Evolutionary conservation across 2,329 filamentous ascomycete species (phyloP), one percentile per base, ranked within the genome.

Genomic region (Colletotrichum aenigma): DNA sequence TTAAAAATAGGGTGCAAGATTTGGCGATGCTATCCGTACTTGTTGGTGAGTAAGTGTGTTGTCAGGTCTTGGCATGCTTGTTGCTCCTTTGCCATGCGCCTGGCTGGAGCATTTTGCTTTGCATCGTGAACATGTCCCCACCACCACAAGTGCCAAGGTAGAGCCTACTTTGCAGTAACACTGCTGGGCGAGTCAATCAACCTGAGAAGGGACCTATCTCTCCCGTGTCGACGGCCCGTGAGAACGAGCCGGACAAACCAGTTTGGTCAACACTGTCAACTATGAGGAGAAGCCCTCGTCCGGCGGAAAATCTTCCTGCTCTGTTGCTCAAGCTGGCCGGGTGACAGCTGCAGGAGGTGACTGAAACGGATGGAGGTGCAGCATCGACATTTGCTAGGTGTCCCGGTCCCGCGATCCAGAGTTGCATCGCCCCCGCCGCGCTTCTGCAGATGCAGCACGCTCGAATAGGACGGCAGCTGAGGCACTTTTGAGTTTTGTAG

Each of bases 321-420:
- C n/a, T 32, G 52, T 26, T 32, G 52, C 28, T 68, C 24, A 24
- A 43, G 34, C 21, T 32, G 18, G 36, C 15, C 34, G 60, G 30
- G 28, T 67, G 62, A 67, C 38, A 72, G 38, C 62, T 75, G 72
- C 72, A 66, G n/a, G 28, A 60, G 34, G 48, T 71, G 48, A 66
- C 71, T 62, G 30, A 66, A 66, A 60, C 24, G 72, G 68, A 71
- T 30, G n/a, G 16, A 52, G 36, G 61, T 61, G 52, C 67, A 71
- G 67, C 61, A 71, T 74, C 67, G 52, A 71, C 66, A 28, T 21
- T 55, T 43, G 56, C 60, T 32, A 32, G 55, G 32, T 34, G 48
- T 43, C 43, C 60, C 56, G 38, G 69, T 43, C 30, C 69, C 36
- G 26, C 69, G 69, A 75, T 67, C 62, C 68, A 67, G 38, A 75